phyloP scores from a whole-genome alignment of 371 early-diverging fungal genomes.

The Mortierella sp. region DNA sequence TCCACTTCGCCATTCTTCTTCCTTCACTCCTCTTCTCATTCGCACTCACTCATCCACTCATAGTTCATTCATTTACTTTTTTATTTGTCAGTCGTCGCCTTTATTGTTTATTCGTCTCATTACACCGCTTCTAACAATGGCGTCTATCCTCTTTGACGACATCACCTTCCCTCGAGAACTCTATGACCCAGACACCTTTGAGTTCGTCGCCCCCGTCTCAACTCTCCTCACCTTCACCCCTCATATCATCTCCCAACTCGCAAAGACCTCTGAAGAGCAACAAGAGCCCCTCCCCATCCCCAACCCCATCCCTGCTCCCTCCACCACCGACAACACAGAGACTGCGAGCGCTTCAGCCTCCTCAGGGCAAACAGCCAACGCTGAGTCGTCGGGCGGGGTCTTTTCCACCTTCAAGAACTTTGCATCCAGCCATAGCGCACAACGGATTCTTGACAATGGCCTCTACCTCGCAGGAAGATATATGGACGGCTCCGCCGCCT shows the following conservation, averaged over 20 bases:
- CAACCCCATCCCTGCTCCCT: background rate
- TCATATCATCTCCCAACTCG: constrained; percentile 66
- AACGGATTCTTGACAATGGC: constrained; percentile 35
- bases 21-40: background rate
- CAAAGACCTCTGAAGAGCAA: constrained; percentile 38
- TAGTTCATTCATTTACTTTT: background rate
- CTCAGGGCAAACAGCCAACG: constrained; percentile 6
- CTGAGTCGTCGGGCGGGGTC: constrained; percentile 9
- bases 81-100: background rate
- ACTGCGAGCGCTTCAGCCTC: constrained; percentile 28
- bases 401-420: constrained; percentile 35
- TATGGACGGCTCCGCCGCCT: constrained; percentile 25
- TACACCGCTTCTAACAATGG: constrained; percentile 20
- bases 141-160: constrained; percentile 67
- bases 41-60: background rate
- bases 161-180: constrained; percentile 69
- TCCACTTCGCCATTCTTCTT: background rate
- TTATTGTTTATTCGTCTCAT: background rate
- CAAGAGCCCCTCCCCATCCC: constrained; percentile 41
- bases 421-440: constrained; percentile 16
- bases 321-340: constrained; percentile 3
- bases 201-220: constrained; percentile 66
- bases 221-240: constrained; percentile 69
- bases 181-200: constrained; percentile 62
- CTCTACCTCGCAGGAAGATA: constrained; percentile 42